Conservation (phyloP, 148 eudicot genomes). For the Hydrangea macrophylla region DNA sequence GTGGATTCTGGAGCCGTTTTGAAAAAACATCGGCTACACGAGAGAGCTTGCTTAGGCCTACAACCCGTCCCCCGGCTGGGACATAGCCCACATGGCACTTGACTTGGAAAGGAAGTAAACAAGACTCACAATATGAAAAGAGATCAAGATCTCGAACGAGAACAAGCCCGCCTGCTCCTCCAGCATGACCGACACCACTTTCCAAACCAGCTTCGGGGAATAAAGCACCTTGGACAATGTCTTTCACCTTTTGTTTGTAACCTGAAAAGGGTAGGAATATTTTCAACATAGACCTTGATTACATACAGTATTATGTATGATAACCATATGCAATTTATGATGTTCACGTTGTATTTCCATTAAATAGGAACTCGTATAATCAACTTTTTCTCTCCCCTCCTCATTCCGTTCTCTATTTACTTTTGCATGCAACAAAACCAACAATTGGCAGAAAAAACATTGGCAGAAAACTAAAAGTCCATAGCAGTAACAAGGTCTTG, state of each 20-base stretch:
- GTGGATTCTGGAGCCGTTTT: conserved; percentile 86
- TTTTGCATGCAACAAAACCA: too few relatives aligned
- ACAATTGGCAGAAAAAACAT: not conserved
- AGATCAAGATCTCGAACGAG: conserved; percentile 86
- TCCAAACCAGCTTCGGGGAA: conserved; percentile 88
- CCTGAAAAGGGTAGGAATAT: conserved; percentile 37
- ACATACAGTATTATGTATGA: too few relatives aligned
- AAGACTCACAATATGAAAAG: conserved; percentile 85
- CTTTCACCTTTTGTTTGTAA: conserved; percentile 62
- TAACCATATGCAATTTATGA: too few relatives aligned
- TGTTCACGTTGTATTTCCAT: too few relatives aligned
- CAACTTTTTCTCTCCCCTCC: too few relatives aligned
- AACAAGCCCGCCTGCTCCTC: conserved; percentile 91
- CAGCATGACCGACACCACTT: conserved; percentile 65
- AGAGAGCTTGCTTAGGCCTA: conserved; percentile 93
- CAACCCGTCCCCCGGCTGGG: conserved; percentile 78
- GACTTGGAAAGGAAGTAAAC: conserved; percentile 86
- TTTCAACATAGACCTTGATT: too few relatives aligned
- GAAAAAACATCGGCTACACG: conserved; percentile 83
- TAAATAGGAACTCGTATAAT: too few relatives aligned
- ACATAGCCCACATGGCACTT: conserved; percentile 94
- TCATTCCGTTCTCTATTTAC: too few relatives aligned
- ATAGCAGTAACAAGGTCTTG: too few relatives aligned
- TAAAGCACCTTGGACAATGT: conserved; percentile 82
- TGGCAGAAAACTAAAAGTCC: not conserved